A percentile compares a stretch with the other conserved stretches of the same genome.
These are phyloP conservation scores for Mycoemilia scoparia DNA, from an alignment of 192 early-diverging fungal genomes.

Conservation along the genomic window DNA sequence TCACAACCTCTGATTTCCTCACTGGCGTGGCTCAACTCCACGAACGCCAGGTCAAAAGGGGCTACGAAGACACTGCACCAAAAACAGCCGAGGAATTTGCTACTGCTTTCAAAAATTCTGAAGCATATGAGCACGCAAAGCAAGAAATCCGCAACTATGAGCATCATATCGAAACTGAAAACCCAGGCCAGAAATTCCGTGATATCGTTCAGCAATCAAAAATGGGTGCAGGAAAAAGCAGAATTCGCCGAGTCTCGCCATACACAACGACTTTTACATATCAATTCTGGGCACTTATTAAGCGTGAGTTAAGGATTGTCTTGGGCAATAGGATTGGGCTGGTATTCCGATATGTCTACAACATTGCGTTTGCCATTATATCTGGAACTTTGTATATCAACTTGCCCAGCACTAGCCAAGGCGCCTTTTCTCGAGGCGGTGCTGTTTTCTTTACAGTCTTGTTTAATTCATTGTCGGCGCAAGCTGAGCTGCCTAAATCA, in stretches of 20 bases:
- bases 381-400: constrained; percentile 50
- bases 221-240: constrained; percentile 28
- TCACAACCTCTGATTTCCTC: constrained; percentile 43
- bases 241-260: constrained; percentile 29
- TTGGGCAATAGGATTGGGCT: constrained; percentile 30
- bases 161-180: constrained; percentile 14
- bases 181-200: constrained; percentile 17
- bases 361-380: constrained; percentile 44
- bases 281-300: constrained; percentile 37
- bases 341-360: constrained; percentile 38
- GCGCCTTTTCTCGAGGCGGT: constrained; percentile 65
- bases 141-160: constrained; percentile 25
- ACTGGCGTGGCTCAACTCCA: constrained; percentile 38
- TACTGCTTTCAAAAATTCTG: constrained; percentile 25
- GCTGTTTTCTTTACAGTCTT: constrained; percentile 54
- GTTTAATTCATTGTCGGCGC: constrained; percentile 50
- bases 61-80: constrained; percentile 36
- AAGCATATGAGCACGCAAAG: constrained; percentile 18
- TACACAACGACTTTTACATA: constrained; percentile 47
- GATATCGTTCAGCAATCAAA: constrained; percentile 36
- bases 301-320: constrained; percentile 45
- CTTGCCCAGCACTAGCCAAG: constrained; percentile 33
- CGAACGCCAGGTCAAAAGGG: constrained; percentile 34
- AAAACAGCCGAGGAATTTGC: constrained; percentile 44
- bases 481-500: constrained; percentile 47